Base-by-base conservation (phyloP, 805 yeast species). In the Dipodascus albidus region DNA sequence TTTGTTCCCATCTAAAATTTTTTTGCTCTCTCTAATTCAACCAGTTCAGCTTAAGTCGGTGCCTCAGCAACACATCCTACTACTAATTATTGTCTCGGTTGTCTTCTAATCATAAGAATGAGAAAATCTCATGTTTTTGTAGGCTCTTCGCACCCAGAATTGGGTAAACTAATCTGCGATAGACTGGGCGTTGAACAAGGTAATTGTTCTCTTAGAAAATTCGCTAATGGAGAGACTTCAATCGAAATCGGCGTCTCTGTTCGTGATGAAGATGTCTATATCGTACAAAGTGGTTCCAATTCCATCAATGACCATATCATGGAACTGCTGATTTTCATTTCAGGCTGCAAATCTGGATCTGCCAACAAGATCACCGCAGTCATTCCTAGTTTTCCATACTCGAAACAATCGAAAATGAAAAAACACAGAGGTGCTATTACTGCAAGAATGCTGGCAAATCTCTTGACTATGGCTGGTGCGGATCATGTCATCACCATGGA, bases 401-500 rank as follows among this genome's bases (percentile, higher is more conserved):
- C 97, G 11, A 86, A 91, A 69, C 99, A 93, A 71, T 82, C 91
- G 60, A 93, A 95, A 73, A 93, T 93, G 99, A 93, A 93, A 74
- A 93, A 89, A 69, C 98, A 93, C 67, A 78, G 99, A 70, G 99
- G 99, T 53, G 98, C 99, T 44, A 93, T 93, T 64, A 91, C 99
- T 2, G 99, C 99, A 15, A 80, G 98, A 67, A 73, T 93, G 98
- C 77, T 93, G 66, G 98, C 99, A 56, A 93, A 93, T 62, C 73
- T 93, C 64, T 74, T 93, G 58, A 82, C 89, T 54, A 95, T 93
- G 95, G 98, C 99, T 2, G 99, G 99, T 61, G 99, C 98, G 23
- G 98, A 93, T 70, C 99, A 93, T 70, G 95, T 93, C 54, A 91
- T 93, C 42, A 87, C 96, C 2, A 90, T 93, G 97, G 99, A 93